Conservation (phyloP, 2,329 filamentous ascomycete genomes). For the Pseudogymnoascus sp. region DNA sequence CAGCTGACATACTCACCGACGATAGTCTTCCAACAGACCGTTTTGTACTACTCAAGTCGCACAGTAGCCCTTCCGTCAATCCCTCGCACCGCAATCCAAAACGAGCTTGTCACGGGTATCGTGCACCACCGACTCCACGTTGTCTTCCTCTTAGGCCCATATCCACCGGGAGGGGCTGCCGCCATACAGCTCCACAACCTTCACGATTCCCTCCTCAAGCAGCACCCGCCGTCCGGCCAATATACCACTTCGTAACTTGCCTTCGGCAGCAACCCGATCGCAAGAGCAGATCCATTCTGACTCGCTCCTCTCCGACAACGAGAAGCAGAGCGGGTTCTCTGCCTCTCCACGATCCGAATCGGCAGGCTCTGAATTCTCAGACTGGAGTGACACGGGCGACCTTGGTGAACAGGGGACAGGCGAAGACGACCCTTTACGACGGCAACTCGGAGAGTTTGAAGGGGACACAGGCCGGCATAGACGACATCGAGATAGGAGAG, state of each 20-base stretch:
- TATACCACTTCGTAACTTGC: slow-evolving; percentile 77
- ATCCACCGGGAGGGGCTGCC: slow-evolving; percentile 51
- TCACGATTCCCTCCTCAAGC: slow-evolving; percentile 77
- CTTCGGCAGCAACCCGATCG: slow-evolving; percentile 30
- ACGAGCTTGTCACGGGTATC: slow-evolving; percentile 2
- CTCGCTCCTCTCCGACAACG: slow-evolving; percentile 37
- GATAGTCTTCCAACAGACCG: not conserved
- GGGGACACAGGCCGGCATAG: slow-evolving; percentile 45
- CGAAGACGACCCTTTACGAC: slow-evolving; percentile 71
- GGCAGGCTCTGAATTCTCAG: slow-evolving; percentile 60
- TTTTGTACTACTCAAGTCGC: not conserved
- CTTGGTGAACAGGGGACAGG: slow-evolving; percentile 83
- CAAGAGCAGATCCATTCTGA: slow-evolving; percentile 32
- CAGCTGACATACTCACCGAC: slow-evolving; percentile 1
- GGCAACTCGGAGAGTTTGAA: slow-evolving; percentile 60
- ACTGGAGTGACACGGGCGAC: slow-evolving; percentile 93
- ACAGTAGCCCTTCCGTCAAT: not conserved
- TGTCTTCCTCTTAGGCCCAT: slow-evolving; percentile 8
- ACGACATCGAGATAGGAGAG: slow-evolving; percentile 51
- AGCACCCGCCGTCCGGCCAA: slow-evolving; percentile 64
- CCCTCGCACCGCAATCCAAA: not conserved
- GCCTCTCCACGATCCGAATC: slow-evolving; percentile 48
- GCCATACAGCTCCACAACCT: slow-evolving; percentile 65
- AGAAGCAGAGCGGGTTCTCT: slow-evolving; percentile 35
- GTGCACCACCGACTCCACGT: slow-evolving; percentile 5